These are phyloP conservation scores for Pterula multifida DNA, from an alignment of 1,284 basidiomycete genomes.

Conservation along the genomic window DNA sequence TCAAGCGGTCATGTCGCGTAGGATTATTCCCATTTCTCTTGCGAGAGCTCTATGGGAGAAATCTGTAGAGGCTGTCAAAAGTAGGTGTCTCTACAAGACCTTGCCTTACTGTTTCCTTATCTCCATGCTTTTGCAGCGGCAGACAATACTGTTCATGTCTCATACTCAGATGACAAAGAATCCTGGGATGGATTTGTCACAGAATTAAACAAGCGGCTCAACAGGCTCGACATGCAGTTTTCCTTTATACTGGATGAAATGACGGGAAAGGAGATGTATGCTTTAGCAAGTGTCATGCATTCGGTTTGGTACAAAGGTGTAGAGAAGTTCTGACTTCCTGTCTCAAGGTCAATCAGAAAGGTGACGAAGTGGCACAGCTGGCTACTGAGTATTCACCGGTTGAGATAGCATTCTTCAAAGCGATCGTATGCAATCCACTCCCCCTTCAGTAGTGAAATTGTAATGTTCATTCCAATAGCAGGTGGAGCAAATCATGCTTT, in stretches of 20 bases:
- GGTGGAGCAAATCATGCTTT: slow-evolving; percentile 82
- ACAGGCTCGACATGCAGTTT: slow-evolving; percentile 63
- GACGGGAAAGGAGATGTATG: slow-evolving; percentile 50
- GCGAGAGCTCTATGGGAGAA: slow-evolving; percentile 56
- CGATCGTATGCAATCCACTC: slow-evolving; percentile 39
- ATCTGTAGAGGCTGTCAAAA: slow-evolving; percentile 51
- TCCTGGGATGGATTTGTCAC: slow-evolving; percentile 51
- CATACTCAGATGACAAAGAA: slow-evolving; percentile 26
- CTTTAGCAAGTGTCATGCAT: slow-evolving; percentile 47
- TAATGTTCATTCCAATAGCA: slow-evolving; percentile 18
- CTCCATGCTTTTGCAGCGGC: slow-evolving; percentile 25
- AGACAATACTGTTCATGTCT: slow-evolving; percentile 35
- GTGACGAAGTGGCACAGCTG: slow-evolving; percentile 68
- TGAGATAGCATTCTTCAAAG: slow-evolving; percentile 77
- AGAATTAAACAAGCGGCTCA: slow-evolving; percentile 46
- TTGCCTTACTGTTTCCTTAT: background rate
- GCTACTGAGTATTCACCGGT: slow-evolving; percentile 68
- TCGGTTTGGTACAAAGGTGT: no score
- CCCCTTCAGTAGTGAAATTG: background rate
- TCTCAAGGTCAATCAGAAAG: slow-evolving; percentile 60
- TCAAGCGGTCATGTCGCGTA: slow-evolving; percentile 62
- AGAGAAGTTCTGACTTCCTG: background rate
- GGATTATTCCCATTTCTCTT: slow-evolving; percentile 47
- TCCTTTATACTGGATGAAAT: slow-evolving; percentile 50
- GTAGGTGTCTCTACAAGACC: slow-evolving; percentile 17